Base-by-base conservation (phyloP, 306 rosid species). In the Nissolia schottii region DNA sequence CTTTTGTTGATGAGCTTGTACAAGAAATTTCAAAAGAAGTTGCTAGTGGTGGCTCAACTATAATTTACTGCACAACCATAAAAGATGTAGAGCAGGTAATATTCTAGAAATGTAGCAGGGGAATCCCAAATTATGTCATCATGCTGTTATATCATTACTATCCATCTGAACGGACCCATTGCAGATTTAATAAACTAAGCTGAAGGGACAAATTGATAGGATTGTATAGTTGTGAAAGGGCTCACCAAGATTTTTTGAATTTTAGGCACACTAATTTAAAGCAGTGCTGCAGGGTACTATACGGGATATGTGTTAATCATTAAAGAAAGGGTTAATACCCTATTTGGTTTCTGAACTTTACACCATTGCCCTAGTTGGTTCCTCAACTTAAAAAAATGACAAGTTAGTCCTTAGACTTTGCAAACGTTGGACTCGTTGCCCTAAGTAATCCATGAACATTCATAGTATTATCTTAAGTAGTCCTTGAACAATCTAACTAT, bases 51-150 rank as follows among this genome's bases (percentile, higher is more conserved):
- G 87, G 87, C 84, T 90, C 98, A 63, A 92, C 95, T 54, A 88
- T 92, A 59, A 80, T 92, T 58, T 92, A 90, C 85, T 90, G 98
- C 87, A 92, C 92, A 31, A 90, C 96, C 78, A 82, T 90, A 74
- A 92, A 85, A 80, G 96, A 90, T 71, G 98, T 90, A 25, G 90
- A 90, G 70, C 95, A 85, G 98, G 98, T 88, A 75, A 49, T 57
- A 43, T 62, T 72, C 75, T 67, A n/a, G 37, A 46, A 71, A 77
- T 73, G 38, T 71, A 29, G 43, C 19, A 31, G 22, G 15, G 62
- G 53, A 66, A 74, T 69, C 67, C 40, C 32, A 69, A 31, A 62
- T 14, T 70, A 38, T 56, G 22, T 71, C 58, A 32, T 45, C 35
- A 34, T 72, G 50, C 49, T 61, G 25, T 60, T 32, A 14, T 40